phyloP scores from a whole-genome alignment of 1,284 basidiomycete genomes.

The Rhizoctonia solani region DNA sequence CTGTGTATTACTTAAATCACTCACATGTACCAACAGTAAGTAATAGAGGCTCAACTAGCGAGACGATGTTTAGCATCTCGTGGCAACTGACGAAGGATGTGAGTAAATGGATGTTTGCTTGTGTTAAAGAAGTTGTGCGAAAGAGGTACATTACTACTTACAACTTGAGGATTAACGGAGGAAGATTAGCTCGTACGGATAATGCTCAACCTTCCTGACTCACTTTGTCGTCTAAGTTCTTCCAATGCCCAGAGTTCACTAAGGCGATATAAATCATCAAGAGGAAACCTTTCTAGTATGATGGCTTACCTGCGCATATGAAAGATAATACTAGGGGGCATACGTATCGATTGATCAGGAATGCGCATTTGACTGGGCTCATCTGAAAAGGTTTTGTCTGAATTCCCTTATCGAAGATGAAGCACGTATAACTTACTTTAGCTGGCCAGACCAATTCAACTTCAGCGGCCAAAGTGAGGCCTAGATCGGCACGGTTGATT shows the following conservation, averaged over 20 bases:
- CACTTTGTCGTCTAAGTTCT: not conserved
- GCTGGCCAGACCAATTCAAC: not conserved
- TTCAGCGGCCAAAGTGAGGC: not conserved
- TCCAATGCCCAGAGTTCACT: not conserved
- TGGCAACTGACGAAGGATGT: not conserved
- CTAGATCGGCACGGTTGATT: not conserved
- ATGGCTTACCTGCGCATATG: not conserved
- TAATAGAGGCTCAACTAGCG: not conserved
- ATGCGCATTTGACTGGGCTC: not conserved
- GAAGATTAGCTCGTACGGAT: too few relatives aligned
- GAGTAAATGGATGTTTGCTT: not conserved
- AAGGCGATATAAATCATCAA: not conserved
- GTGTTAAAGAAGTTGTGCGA: too few relatives aligned
- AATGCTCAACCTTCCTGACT: not conserved
- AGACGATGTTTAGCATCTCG: not conserved
- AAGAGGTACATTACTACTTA: too few relatives aligned
- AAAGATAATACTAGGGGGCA: not conserved
- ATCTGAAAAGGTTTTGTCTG: not conserved
- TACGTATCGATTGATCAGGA: not conserved
- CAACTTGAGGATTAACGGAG: too few relatives aligned
- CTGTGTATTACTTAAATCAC: not conserved
- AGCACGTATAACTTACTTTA: not conserved
- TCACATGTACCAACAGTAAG: not conserved
- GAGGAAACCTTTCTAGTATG: not conserved
- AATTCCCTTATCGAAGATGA: too few relatives aligned